Evolutionary conservation across 495 filamentous ascomycete genomes (phyloP).

Genomic region (Acidomyces sp.): DNA sequence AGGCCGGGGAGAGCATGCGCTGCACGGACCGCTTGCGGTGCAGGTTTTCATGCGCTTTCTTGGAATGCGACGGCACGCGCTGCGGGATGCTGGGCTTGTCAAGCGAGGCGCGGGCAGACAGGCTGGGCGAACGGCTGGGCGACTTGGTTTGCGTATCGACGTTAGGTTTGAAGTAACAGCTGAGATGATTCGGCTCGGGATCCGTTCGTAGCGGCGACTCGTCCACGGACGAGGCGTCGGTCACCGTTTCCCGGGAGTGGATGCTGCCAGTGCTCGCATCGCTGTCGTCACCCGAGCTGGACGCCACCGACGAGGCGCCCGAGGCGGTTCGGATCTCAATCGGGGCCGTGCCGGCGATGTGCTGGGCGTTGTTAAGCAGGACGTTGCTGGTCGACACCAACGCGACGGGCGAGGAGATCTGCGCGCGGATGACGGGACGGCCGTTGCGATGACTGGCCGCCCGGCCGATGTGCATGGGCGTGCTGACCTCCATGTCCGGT

Average conservation of each 20-base stretch:
- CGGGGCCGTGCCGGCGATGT: conserved; percentile 29
- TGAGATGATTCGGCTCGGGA: conserved; percentile 61
- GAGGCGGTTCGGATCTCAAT: conserved; percentile 29
- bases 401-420: conserved; percentile 81
- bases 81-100: conserved; percentile 53
- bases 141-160: conserved; percentile 29
- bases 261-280: conserved; percentile 19
- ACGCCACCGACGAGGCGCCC: conserved; percentile 43
- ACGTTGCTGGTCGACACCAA: conserved; percentile 91
- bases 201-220: conserved; percentile 40
- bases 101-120: conserved; percentile 7
- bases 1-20: conserved; percentile 34
- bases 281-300: conserved; percentile 28
- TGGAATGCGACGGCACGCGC: conserved; percentile 72
- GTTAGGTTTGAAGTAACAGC: conserved; percentile 58
- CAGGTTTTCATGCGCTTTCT: conserved; percentile 55
- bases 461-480: conserved; percentile 13
- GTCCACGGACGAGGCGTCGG: conserved; percentile 55
- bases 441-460: conserved; percentile 18
- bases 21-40: conserved; percentile 51
- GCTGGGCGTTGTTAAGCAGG: conserved; percentile 85
- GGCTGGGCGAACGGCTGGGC: conserved; percentile 9
- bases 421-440: conserved; percentile 20
- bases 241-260: conserved; percentile 51
- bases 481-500: conserved; percentile 17